phyloP scores from a whole-genome alignment of 176 grass and related monocot genomes.

The Bolboschoenus planiculmis region DNA sequence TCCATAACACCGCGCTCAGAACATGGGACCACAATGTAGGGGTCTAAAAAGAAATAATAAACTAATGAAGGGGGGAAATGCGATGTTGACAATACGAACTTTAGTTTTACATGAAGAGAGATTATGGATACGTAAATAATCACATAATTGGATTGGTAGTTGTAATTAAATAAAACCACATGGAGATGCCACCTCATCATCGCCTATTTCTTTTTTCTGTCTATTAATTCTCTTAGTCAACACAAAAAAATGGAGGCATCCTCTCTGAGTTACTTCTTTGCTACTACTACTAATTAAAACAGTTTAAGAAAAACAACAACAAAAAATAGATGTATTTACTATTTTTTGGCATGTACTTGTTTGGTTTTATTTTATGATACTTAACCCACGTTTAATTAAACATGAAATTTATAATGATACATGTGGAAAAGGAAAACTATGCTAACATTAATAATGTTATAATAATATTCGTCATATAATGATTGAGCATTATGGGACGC shows the following conservation, averaged over 20 bases:
- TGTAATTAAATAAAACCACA: slow-evolving; percentile 15
- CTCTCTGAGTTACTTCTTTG: neutral
- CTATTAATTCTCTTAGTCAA: neutral
- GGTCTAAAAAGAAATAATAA: slow-evolving; percentile 12
- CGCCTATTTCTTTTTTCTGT: neutral
- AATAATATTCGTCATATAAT: neutral
- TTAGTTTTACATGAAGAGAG: neutral
- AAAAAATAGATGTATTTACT: neutral
- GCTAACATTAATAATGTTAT: neutral
- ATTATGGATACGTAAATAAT: neutral
- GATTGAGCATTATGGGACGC: neutral
- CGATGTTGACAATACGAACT: slow-evolving; percentile 27
- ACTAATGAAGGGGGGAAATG: neutral
- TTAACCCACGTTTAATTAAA: no score
- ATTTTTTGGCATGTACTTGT: neutral
- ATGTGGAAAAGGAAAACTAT: no score
- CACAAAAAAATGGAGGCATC: neutral
- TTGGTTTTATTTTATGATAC: neutral
- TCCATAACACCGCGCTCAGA: neutral
- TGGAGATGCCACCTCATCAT: slow-evolving; percentile 9
- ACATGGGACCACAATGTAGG: slow-evolving; percentile 8
- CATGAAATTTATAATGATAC: no score
- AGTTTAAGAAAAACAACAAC: neutral
- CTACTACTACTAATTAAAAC: neutral
- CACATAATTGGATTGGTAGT: neutral